phyloP scores from a whole-genome alignment of 129 eudicot species.

The Silybum marianum region DNA sequence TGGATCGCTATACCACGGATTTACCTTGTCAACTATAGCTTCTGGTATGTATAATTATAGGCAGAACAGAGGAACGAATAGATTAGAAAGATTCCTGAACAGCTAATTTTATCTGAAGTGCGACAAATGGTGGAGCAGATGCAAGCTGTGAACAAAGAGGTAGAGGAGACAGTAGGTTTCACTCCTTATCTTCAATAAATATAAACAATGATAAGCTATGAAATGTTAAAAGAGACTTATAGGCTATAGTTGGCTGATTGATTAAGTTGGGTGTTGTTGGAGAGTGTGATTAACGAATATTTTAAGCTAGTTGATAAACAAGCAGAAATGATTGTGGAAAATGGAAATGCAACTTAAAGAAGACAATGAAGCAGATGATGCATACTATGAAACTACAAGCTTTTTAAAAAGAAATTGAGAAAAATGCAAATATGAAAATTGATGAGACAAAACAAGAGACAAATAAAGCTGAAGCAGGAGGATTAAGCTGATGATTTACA shows the following conservation, averaged over 20 bases:
- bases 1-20: too few relatives aligned
- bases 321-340: slow-evolving; percentile 65
- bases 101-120: slow-evolving; percentile 81
- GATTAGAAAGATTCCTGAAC: slow-evolving; percentile 74
- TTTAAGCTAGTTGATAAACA: slow-evolving; percentile 86
- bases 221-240: neutral
- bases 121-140: slow-evolving; percentile 91
- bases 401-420: slow-evolving; percentile 54
- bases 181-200: neutral
- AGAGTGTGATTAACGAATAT: slow-evolving; percentile 68
- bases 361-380: slow-evolving; percentile 68
- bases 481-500: slow-evolving; percentile 24
- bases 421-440: slow-evolving; percentile 33
- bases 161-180: slow-evolving; percentile 77
- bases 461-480: slow-evolving; percentile 28
- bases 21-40: neutral
- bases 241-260: neutral
- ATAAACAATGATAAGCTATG: neutral
- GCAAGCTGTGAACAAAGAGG: slow-evolving; percentile 80
- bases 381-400: slow-evolving; percentile 69
- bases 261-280: slow-evolving; percentile 40
- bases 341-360: slow-evolving; percentile 77
- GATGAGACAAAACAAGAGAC: slow-evolving; percentile 39
- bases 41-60: slow-evolving; percentile 28
- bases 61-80: slow-evolving; percentile 68